Base-by-base conservation (phyloP, 129 eudicot species). In the Heracleum sosnowskyi region DNA sequence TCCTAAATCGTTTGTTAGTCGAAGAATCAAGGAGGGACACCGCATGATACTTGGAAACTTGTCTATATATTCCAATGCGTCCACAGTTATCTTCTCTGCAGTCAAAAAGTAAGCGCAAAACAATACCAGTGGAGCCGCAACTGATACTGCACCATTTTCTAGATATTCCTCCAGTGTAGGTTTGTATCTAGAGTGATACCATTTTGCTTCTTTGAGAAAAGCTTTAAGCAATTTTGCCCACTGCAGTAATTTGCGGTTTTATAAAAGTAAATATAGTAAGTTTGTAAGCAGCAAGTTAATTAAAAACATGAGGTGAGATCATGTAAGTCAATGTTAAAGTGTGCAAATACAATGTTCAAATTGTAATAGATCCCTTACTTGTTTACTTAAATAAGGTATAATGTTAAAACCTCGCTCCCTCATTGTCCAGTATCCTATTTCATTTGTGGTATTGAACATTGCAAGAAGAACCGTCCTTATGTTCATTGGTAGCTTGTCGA, bases 1-100 rank as follows among this genome's bases (percentile, higher is more conserved):
- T 33, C 53, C 86, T 55, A 83, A 75, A 69, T 83, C 86, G 75
- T 78, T 76, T 4, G 79, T 68, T 11, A 83, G 80, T 39, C 83
- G 83, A 39, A 75, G 77, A 66, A 66, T 29, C 39, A 66, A 22
- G 34, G 36, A 26, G 72, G 33, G 17, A 28, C 36, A 66, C 72
- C 72, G 13, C 72, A 66, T 28, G 39, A 66, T 66, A 28, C 72
- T 66, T 24, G 72, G 72, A 3, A 66, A 35, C 72, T 66, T 66
- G 72, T 66, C 37, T 4, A 66, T 66, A 16, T 66, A 66, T 3
- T 26, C 33, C 13, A 66, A 20, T 3, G 72, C 72, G 1, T 66
- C 72, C 11, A 26, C 72, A 33, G 72, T 66, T 66, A 66, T 66
- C 18, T 28, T 66, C 15, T 66, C 37, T 22, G 72, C 13, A 66